Conservation (phyloP, 371 early-diverging fungal genomes). For the Apophysomyces variabilis region DNA sequence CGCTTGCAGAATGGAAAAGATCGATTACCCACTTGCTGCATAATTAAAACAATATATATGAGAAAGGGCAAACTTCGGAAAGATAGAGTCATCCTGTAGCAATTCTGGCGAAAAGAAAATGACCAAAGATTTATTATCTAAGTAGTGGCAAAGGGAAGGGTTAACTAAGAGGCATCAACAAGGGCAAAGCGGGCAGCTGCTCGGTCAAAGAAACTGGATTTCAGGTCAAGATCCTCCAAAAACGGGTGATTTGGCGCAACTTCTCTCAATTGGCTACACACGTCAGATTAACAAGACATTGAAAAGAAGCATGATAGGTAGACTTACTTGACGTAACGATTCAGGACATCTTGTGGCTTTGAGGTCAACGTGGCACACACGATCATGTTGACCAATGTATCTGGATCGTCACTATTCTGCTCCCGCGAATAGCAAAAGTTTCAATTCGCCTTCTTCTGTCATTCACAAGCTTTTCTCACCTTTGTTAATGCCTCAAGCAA, state of each 20-base stretch:
- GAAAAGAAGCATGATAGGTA: not conserved
- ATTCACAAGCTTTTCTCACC: constrained; percentile 35
- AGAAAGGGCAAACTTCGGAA: too few species aligned
- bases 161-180: constrained; percentile 38
- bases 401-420: constrained; percentile 79
- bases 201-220: constrained; percentile 85
- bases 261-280: constrained; percentile 76
- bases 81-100: too few species aligned
- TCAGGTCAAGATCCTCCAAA: constrained; percentile 75
- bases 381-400: constrained; percentile 88
- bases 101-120: too few species aligned
- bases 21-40: too few species aligned
- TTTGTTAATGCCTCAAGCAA: constrained; percentile 82
- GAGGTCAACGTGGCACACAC: constrained; percentile 67
- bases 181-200: constrained; percentile 47
- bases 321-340: constrained; percentile 70
- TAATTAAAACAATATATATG: too few species aligned
- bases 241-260: constrained; percentile 83
- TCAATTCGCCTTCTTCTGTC: not conserved
- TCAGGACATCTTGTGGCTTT: constrained; percentile 73
- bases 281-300: constrained; percentile 1
- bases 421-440: not conserved
- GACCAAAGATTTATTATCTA: not conserved
- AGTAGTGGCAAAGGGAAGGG: not conserved
- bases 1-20: too few species aligned